These are phyloP conservation scores for Boletus barrowsii DNA, from an alignment of 768 basidiomycete genomes.

Conservation along the genomic window DNA sequence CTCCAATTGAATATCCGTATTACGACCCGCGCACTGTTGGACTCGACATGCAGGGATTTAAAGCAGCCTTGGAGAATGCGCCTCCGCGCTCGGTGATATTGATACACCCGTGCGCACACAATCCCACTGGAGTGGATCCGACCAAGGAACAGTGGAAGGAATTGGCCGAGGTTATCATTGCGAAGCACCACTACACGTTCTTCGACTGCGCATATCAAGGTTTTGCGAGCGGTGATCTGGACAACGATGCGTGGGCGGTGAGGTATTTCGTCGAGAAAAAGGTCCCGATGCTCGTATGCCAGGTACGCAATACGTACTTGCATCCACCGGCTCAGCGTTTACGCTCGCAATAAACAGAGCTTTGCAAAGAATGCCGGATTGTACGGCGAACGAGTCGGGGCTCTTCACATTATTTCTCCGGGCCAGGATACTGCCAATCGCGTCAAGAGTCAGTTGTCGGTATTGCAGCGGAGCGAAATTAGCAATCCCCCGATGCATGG, in stretches of 20 bases:
- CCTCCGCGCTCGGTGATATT: constrained; percentile 81
- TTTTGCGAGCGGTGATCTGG: constrained; percentile 90
- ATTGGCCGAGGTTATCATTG: constrained; percentile 69
- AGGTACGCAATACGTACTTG: constrained; percentile 44
- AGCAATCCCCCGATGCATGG: constrained; percentile 93
- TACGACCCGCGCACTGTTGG: constrained; percentile 89
- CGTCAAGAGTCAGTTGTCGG: constrained; percentile 85
- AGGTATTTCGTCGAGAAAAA: constrained; percentile 76
- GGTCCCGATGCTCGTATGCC: constrained; percentile 82
- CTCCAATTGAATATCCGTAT: constrained; percentile 88
- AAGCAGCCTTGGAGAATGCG: constrained; percentile 56
- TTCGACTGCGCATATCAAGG: constrained; percentile 98
- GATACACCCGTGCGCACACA: constrained; percentile 93
- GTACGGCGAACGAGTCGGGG: constrained; percentile 93
- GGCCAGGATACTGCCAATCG: constrained; percentile 63
- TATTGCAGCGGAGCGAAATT: constrained; percentile 91
- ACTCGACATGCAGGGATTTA: constrained; percentile 73
- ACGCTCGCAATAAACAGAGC: constrained; percentile 50
- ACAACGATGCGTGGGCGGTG: constrained; percentile 90
- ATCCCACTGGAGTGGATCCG: constrained; percentile 95
- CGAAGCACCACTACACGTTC: constrained; percentile 81
- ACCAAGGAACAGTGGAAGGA: constrained; percentile 81
- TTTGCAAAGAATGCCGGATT: constrained; percentile 97
- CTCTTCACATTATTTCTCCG: constrained; percentile 78
- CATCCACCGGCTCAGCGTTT: constrained; percentile 1